Evolutionary conservation across 306 rosid genomes (phyloP), one percentile per base, ranked within the genome.

Genomic region (Ceratonia siliqua): DNA sequence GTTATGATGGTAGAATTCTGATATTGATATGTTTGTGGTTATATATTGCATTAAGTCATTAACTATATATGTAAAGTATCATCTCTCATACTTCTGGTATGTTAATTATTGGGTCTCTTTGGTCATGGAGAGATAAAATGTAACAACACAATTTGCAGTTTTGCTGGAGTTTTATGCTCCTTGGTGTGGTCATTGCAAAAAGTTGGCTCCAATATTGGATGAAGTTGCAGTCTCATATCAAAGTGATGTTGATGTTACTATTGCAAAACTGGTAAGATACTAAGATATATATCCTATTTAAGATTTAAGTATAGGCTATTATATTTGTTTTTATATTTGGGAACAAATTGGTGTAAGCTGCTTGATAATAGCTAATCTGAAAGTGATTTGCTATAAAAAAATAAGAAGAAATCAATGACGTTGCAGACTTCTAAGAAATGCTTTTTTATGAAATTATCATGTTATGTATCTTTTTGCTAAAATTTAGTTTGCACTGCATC

Each of bases 151-250:
- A 67, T 70, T 36, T 82, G 74, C 96, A 95, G 98, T 95, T 77
- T 80, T 95, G 68, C 54, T 95, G 0, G 99, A 92, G 82, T 92
- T 95, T 56, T 95, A 95, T 81, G 94, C 99, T 69, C 99, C 99
- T 9, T 90, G 98, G 98, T 95, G 99, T 38, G 93, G 97, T 36
- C 98, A 92, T 57, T 95, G 99, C 92, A 95, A 95, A 70, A 74
- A 85, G 57, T 82, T 95, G 75, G 97, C 98, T 68, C 99, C 99
- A 53, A 92, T 89, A 25, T 81, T 89, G 80, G 99, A 95, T 9
- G 99, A 95, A 87, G 89, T 95, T 76, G 98, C 96, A 55, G 61
- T 85, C 72, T 87, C 91, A 27, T 90, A 69, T 46, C 90, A 87
- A 85, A 87, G 56, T 9, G 97, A 92, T 55, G 78, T 92, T 30